Conservation (phyloP, 192 early-diverging fungal species). For the Backusella parvicylindrica region DNA sequence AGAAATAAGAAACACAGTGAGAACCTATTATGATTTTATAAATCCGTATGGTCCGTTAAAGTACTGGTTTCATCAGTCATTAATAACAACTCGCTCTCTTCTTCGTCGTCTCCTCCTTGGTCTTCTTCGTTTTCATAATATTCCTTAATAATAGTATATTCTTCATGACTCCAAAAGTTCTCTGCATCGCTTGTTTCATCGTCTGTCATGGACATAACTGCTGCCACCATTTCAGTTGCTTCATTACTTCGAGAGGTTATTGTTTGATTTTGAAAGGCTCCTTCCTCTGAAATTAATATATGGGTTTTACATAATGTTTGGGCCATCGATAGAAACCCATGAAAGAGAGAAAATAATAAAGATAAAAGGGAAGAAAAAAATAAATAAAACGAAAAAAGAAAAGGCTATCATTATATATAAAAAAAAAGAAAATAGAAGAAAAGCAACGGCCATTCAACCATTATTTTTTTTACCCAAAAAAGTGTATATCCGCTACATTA, state of each 20-base stretch:
- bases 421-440: not conserved
- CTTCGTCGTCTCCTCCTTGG: constrained; percentile 8
- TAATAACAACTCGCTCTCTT: not conserved
- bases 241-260: not conserved
- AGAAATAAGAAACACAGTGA: not conserved
- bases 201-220: constrained; percentile 9
- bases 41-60: not conserved
- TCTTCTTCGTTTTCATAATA: constrained; percentile 22
- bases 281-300: not conserved
- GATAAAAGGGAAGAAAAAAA: not conserved
- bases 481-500: not conserved
- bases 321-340: constrained; percentile 9
- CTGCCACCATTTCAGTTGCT: constrained; percentile 13
- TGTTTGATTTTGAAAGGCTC: not conserved
- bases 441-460: not conserved
- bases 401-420: not conserved
- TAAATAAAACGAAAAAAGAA: not conserved
- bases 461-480: not conserved
- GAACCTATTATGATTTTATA: not conserved
- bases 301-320: constrained; percentile 6
- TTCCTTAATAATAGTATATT: constrained; percentile 12
- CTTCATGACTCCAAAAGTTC: constrained; percentile 12
- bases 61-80: not conserved
- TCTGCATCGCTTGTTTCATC: constrained; percentile 7
- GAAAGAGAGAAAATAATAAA: not conserved